Conservation (phyloP, 495 filamentous ascomycete species). For the Entonaema liquescens region DNA sequence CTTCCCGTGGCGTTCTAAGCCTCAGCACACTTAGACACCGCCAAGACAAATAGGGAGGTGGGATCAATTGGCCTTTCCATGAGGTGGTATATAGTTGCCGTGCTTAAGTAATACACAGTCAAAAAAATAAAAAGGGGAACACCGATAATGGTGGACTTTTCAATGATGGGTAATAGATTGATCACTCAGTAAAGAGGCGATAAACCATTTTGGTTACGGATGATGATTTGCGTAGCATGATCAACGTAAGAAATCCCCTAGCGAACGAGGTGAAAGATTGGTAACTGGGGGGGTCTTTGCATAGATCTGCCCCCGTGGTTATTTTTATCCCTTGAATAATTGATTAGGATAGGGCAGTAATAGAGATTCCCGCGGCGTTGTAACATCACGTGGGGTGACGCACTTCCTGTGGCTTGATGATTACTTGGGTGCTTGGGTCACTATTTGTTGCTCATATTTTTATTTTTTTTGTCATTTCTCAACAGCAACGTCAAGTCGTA, state of each 20-base stretch:
- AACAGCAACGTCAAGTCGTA: no score
- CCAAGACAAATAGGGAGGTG: not conserved
- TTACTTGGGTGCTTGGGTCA: not conserved
- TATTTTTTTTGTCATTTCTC: no score
- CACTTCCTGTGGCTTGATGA: constrained; percentile 36
- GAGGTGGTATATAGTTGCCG: not conserved
- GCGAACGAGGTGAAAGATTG: constrained; percentile 33
- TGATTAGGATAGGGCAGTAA: constrained; percentile 16
- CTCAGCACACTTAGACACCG: constrained; percentile 5
- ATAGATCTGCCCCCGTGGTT: constrained; percentile 41
- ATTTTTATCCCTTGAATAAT: constrained; percentile 37
- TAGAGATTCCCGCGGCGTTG: constrained; percentile 38
- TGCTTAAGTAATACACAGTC: not conserved
- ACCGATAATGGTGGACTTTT: not conserved
- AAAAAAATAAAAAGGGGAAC: not conserved
- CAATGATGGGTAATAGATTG: not conserved
- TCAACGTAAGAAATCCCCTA: constrained; percentile 37
- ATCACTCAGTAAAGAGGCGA: constrained; percentile 2
- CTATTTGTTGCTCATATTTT: not conserved
- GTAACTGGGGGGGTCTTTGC: constrained; percentile 28
- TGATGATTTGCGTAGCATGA: constrained; percentile 35
- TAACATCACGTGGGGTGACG: constrained; percentile 37
- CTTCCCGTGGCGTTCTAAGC: constrained; percentile 20
- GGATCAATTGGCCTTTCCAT: not conserved
- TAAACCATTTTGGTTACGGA: constrained; percentile 14